phyloP scores from a whole-genome alignment of 2,329 filamentous ascomycete genomes.

The Xylaria digitata region DNA sequence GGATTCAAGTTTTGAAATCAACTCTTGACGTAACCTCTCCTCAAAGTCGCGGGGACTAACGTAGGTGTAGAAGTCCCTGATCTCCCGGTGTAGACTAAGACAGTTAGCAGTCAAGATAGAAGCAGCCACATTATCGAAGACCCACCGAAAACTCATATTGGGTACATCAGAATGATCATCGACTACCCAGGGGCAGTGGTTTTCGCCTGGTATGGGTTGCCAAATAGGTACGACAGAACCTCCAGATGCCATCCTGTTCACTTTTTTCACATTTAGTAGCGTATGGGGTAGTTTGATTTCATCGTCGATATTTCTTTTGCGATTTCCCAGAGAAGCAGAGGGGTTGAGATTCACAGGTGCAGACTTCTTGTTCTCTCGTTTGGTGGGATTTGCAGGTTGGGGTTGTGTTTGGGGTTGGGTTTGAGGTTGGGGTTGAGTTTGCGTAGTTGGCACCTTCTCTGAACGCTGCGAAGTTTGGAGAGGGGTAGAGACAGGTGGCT shows the following conservation, averaged over 20 bases:
- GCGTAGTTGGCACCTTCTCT: constrained; percentile 3
- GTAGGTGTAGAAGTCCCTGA: constrained; percentile 88
- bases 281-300: constrained; percentile 70
- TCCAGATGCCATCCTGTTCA: constrained; percentile 60
- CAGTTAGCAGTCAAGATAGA: constrained; percentile 24
- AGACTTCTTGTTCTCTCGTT: constrained; percentile 24
- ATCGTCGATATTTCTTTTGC: constrained; percentile 81
- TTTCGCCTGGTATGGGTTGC: constrained; percentile 57
- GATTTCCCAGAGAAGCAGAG: constrained; percentile 65
- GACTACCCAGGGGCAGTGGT: constrained; percentile 72
- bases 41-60: constrained; percentile 83
- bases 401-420: constrained; percentile 10
- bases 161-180: constrained; percentile 65
- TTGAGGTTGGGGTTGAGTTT: constrained; percentile 3
- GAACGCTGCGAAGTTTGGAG: constrained; percentile 11
- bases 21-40: constrained; percentile 75
- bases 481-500: constrained; percentile 31
- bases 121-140: background rate
- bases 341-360: constrained; percentile 52
- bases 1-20: constrained; percentile 75
- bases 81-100: constrained; percentile 84
- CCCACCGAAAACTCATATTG: constrained; percentile 69
- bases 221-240: constrained; percentile 66
- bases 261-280: constrained; percentile 59
- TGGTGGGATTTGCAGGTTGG: constrained; percentile 24